Conservation (phyloP, 805 yeast genomes). For the Ogataea paraovalis region DNA sequence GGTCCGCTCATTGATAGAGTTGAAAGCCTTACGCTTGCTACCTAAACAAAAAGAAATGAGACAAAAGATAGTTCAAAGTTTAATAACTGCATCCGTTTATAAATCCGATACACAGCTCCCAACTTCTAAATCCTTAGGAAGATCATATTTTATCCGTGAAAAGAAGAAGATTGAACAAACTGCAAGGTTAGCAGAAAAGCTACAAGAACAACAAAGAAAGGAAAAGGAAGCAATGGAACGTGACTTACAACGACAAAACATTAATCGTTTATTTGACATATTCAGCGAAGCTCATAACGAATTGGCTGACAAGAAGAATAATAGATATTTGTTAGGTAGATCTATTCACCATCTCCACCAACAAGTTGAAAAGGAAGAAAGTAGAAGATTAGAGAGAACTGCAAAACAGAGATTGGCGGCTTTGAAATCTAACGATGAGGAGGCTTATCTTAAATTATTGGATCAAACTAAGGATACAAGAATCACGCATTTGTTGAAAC, state of each 20-base stretch:
- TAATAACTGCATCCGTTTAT: conserved; percentile 43
- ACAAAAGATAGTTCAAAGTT: conserved; percentile 46
- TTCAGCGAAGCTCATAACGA: conserved; percentile 30
- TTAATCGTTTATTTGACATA: conserved; percentile 34
- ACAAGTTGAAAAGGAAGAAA: conserved; percentile 68
- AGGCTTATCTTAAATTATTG: conserved; percentile 75
- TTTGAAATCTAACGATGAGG: conserved; percentile 83
- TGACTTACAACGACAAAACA: conserved; percentile 46
- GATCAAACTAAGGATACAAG: conserved; percentile 87
- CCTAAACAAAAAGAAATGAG: conserved; percentile 69
- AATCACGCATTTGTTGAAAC: conserved; percentile 77
- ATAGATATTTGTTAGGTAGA: conserved; percentile 30
- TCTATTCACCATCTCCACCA: conserved; percentile 46
- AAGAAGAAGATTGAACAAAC: conserved; percentile 72
- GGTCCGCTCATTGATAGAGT: conserved; percentile 62
- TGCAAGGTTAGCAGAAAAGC: conserved; percentile 67
- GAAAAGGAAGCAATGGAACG: conserved; percentile 54
- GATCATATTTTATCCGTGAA: conserved; percentile 64
- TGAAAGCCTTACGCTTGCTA: conserved; percentile 61
- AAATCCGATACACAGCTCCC: conserved; percentile 52
- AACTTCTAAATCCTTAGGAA: conserved; percentile 59
- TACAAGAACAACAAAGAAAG: conserved; percentile 65
- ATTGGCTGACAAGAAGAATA: conserved; percentile 28
- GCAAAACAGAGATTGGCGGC: conserved; percentile 90
- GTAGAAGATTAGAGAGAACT: conserved; percentile 67